Percentiles rank a stretch among this genome's conserved stretches.
These are phyloP conservation scores for Thyridium curvatum DNA, from an alignment of 2,329 filamentous ascomycete species.

Conservation along the genomic window DNA sequence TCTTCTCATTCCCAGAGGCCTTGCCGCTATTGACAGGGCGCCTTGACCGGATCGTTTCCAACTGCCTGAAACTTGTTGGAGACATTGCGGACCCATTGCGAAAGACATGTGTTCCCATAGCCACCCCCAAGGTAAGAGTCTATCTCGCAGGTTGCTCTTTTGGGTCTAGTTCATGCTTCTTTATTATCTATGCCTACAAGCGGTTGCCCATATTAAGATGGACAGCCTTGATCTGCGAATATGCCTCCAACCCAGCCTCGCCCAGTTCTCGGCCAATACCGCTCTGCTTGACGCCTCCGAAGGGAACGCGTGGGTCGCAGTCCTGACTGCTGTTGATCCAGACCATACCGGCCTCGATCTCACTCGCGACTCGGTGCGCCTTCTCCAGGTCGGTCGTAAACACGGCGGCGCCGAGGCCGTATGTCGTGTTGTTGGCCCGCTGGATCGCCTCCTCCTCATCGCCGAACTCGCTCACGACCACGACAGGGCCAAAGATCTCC, in stretches of 20 bases:
- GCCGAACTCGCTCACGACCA: slow-evolving; percentile 43
- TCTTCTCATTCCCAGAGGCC: too few species aligned
- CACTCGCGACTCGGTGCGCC: slow-evolving; percentile 35
- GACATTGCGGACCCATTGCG: too few species aligned
- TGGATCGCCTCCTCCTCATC: slow-evolving; percentile 42
- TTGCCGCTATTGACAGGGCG: too few species aligned
- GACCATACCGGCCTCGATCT: slow-evolving; percentile 48
- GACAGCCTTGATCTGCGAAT: slow-evolving; percentile 31
- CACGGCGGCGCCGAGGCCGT: slow-evolving; percentile 48
- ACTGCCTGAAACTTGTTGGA: too few species aligned
- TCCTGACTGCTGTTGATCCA: slow-evolving; percentile 28
- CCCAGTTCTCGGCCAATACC: slow-evolving; percentile 47
- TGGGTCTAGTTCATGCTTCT: too few species aligned
- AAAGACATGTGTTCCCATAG: too few species aligned
- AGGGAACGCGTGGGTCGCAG: slow-evolving; percentile 7
- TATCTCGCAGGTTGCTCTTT: too few species aligned
- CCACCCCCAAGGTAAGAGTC: too few species aligned
- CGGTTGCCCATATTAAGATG: slow-evolving; percentile 7
- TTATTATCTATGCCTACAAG: too few species aligned
- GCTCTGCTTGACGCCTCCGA: slow-evolving; percentile 49
- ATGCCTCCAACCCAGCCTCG: slow-evolving; percentile 35
- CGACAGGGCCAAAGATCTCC: slow-evolving; percentile 55
- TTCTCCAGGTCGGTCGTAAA: slow-evolving; percentile 47
- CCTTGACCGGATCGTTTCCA: too few species aligned
- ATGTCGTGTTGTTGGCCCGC: slow-evolving; percentile 46